Base-by-base conservation (phyloP, 495 filamentous ascomycete genomes). In the Tuber indicum region DNA sequence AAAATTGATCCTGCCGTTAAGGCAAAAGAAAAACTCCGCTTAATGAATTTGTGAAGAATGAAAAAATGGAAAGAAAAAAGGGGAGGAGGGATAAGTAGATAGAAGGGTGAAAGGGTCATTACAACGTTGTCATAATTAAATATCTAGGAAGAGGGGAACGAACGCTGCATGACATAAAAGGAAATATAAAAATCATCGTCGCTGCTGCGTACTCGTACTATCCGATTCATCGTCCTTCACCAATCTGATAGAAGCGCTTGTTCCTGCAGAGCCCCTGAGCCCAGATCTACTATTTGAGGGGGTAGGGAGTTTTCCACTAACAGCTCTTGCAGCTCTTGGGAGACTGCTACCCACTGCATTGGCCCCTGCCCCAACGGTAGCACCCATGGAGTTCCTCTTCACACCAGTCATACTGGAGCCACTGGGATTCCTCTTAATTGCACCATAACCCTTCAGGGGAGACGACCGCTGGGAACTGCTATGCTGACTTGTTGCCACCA, bases 401-500 rank as follows among this genome's bases (percentile, higher is more conserved):
- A 75, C 78, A n/a, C 73, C 75, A 6, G 77, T 47, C 44, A 74
- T 74, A 79, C 43, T 75, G 21, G 77, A 26, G 75, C 77, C 23
- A 10, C 41, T 41, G 5, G 79, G 70, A 44, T 81, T 81, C 36
- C 78, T 72, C 43, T 81, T 81, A 43, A 81, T 72, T 12, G 73
- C 42, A 69, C 79, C 70, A 46, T 74, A 77, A 21, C 75, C 73
- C 62, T 80, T 80, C 78, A 80, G 79, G 10, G 78, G 78, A 1
- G 77, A 79, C 8, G 80, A 81, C 46, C 74, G 16, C 58, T 73
- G 73, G 44, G 69, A 75, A 26, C n/a, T 62, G 66, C 66, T 79
- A 76, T 76, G 77, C 62, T 75, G 62, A 72, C 71, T 45, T 43
- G 75, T 88, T 88, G 82, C 84, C 73, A 45, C 23, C 10, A 45